Base-by-base conservation (phyloP, 2,329 filamentous ascomycete genomes). In the Gyromitra esculenta region DNA sequence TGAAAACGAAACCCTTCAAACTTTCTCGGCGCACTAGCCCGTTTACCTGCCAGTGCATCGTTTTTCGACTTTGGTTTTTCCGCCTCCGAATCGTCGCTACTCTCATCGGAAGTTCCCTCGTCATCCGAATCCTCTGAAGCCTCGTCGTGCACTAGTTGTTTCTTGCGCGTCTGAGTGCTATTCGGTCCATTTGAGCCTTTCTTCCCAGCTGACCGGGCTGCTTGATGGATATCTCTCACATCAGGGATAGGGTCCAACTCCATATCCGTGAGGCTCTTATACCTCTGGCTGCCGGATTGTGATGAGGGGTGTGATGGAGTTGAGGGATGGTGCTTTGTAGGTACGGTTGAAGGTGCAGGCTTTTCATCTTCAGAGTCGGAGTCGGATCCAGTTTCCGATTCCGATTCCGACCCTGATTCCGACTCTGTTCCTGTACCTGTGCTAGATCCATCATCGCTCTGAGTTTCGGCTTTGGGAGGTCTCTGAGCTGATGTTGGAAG, bases 231-330 rank as follows among this genome's bases (percentile, higher is more conserved):
- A 15, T 77, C 75, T 9, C 62, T 56, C 4, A 77, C 75, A 6
- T 77, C 75, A 2, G 75, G 75, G 13, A 77, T 74, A 6, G 75
- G 75, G n/a, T 45, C 72, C 41, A 60, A 37, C 48, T 77, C 75
- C 63, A 77, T 73, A 9, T 69, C 75, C 3, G 41, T 65, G 31
- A 77, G 64, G 41, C 64, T 69, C 54, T 75, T 77, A 21, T 77
- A 77, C 21, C 52, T 37, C 25, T 75, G 64, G 5, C 41, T 71
- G 31, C 72, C 50, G 8, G 45, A 31, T 35, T 39, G 11, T 25
- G 3, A 15, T 13, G 35, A 11, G 13, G 31, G 18, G 25, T 4
- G 25, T 31, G 25, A 31, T 31, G 25, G 25, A 45, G 37, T 43
- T 62, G 9, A 43, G 64, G 4, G 15, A 31, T 57, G 54, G 25